Evolutionary conservation across 345 rosid genomes (phyloP), one percentile per base, ranked within the genome.

Genomic region (Eucalyptus urophylla): DNA sequence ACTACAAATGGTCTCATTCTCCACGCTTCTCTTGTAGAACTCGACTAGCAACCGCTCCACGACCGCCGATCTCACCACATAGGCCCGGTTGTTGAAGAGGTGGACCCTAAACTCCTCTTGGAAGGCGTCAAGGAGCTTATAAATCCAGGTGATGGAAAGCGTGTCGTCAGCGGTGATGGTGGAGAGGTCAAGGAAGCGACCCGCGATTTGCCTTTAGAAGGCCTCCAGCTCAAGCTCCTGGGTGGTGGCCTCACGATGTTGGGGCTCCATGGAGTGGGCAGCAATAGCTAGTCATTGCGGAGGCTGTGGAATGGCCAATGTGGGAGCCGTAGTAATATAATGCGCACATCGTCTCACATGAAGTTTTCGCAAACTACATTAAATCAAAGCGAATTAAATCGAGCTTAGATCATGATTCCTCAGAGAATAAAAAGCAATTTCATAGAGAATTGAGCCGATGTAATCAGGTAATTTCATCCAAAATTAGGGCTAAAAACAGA

Each of bases 251-350:
- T 43, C 25, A 60, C 54, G 45, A 50, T 24, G 21, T 8, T 58
- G 60, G 53, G 86, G 67, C 33, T 16, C 43, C 87, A 86, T 86
- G 53, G 51, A 45, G 33, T 25, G 33, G 53, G 50, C 31, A 53
- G 49, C 65, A 45, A 29, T 91, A 87, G 92, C 87, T 93, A 92
- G 89, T 92, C 93, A 54, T 94, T 93, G 83, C 91, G 91, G 87
- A 93, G 90, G 89, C 91, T 89, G 25, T 88, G 16, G 94, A 91
- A 89, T 94, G 92, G 40, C 94, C 60, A 51, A 93, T 43, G 72
- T 88, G 65, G 22, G 91, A 92, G 31, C 95, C 95, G n/a, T 93
- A 91, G 72, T 87, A 94, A 62, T 94, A 94, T 45, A 95, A 92
- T 0, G 94, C 94, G 87, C 94, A 96, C 96, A 95, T 95, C 88